Base-by-base conservation (phyloP, 306 rosid genomes). In the Cicer pinnatifidum region DNA sequence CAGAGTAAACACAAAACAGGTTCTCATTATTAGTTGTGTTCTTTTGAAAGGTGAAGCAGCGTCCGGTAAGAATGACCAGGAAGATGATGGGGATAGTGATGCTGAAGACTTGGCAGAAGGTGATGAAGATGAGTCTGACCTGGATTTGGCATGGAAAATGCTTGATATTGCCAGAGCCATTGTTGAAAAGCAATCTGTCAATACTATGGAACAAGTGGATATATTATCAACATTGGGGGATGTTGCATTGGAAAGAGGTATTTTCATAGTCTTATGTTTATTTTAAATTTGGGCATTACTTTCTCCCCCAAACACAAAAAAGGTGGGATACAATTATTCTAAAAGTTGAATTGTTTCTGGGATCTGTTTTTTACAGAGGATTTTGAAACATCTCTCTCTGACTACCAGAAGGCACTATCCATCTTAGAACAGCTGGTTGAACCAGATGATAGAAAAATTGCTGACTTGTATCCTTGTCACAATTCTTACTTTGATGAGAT, bases 61-160 rank as follows among this genome's bases (percentile, higher is more conserved):
- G 72, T 80, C 92, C 33, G 71, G 87, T 45, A 88, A 80, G 80
- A 86, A 85, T n/a, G 86, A 81, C 51, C 76, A 82, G 67, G 93
- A 83, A 67, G 92, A 74, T 71, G 88, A 73, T 48, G 90, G 73
- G 45, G 86, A 59, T 41, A 89, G 95, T 76, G 99, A 89, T 67
- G 81, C 65, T 53, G 98, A 91, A 51, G 92, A 89, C 59, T 75
- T 89, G 64, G 91, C 88, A 72, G 96, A 90, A 82, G 96, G 83
- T 60, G 99, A 94, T 75, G 96, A 94, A 77, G 99, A 89, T 45
- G 99, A 94, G 56, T 80, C 91, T 68, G 99, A 94, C 88, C 89
- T 94, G 78, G 99, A 89, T 72, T 85, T 94, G 80, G 96, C 99
- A 62, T 94, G 99, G 99, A 94, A 94, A 86, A 94, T 90, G 96